Percentiles rank a stretch among this genome's conserved stretches.
phyloP scores from a whole-genome alignment of 768 basidiomycete genomes.

The Boletus sp. region DNA sequence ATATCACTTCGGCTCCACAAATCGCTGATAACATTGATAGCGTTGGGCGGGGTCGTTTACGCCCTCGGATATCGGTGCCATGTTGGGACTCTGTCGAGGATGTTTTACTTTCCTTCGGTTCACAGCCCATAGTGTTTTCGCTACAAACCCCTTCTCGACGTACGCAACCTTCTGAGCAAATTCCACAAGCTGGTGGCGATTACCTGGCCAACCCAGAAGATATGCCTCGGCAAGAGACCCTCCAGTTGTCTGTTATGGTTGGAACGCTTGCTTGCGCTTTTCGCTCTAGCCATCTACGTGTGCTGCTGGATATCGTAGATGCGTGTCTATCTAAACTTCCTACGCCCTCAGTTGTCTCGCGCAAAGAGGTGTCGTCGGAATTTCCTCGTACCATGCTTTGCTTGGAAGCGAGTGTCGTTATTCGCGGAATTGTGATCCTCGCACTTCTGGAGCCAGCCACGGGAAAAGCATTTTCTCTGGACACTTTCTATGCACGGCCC shows the following conservation, averaged over 20 bases:
- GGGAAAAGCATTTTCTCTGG: constrained; percentile 14
- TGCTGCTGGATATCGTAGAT: constrained; percentile 42
- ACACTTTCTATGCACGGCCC: constrained; percentile 54
- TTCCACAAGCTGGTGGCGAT: not conserved
- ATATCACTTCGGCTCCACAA: not conserved
- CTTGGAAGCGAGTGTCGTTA: constrained; percentile 32
- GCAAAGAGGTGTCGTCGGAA: constrained; percentile 13
- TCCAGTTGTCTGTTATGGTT: constrained; percentile 40
- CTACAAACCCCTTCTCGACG: constrained; percentile 45
- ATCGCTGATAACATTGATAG: not conserved
- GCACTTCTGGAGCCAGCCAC: constrained; percentile 36
- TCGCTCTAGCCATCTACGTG: constrained; percentile 53
- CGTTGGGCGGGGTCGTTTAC: not conserved
- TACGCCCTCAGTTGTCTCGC: constrained; percentile 10
- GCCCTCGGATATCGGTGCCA: constrained; percentile 7
- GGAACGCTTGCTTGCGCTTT: constrained; percentile 57
- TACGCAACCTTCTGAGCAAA: constrained; percentile 10
- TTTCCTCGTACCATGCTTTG: constrained; percentile 24
- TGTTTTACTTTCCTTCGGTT: constrained; percentile 57
- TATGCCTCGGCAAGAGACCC: constrained; percentile 25
- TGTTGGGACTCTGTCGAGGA: constrained; percentile 34
- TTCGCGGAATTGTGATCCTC: constrained; percentile 49
- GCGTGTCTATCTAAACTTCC: constrained; percentile 27
- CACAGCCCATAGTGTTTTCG: constrained; percentile 56
- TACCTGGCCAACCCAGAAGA: constrained; percentile 8